Evolutionary conservation across 208 protist genomes (phyloP).

Genomic region (Porcisia deanei): DNA sequence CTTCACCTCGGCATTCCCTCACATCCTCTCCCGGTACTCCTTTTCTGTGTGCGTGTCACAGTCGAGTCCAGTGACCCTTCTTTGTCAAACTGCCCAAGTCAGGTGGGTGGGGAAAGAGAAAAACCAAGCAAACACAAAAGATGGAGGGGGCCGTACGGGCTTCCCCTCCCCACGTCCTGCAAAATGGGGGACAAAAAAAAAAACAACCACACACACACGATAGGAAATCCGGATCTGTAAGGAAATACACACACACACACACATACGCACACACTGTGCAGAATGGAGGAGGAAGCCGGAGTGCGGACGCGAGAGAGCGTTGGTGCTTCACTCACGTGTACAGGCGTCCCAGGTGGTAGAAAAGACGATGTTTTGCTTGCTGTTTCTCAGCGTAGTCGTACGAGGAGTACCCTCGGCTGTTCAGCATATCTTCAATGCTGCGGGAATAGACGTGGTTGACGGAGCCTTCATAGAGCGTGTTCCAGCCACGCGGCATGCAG

Average conservation of each 20-base stretch:
- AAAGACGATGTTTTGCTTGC: slow-evolving; percentile 79
- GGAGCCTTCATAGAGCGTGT: slow-evolving; percentile 79
- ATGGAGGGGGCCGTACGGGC: too few relatives aligned
- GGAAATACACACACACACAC: neutral
- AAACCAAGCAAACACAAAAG: too few relatives aligned
- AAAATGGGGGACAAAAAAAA: too few relatives aligned
- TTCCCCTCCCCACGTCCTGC: too few relatives aligned
- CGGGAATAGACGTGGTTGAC: slow-evolving; percentile 85
- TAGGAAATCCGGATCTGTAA: too few relatives aligned
- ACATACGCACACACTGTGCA: neutral
- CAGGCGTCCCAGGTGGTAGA: slow-evolving; percentile 78
- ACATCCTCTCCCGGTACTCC: too few relatives aligned
- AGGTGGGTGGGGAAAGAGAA: too few relatives aligned
- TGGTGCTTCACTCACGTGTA: slow-evolving; percentile 60
- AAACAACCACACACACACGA: too few relatives aligned
- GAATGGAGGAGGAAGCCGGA: neutral
- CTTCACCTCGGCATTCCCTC: too few relatives aligned
- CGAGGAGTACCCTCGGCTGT: slow-evolving; percentile 88
- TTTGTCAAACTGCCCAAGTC: too few relatives aligned
- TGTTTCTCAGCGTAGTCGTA: slow-evolving; percentile 91
- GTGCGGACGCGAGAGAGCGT: neutral
- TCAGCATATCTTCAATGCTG: slow-evolving; percentile 87
- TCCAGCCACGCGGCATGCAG: slow-evolving; percentile 53
- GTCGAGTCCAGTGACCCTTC: too few relatives aligned
- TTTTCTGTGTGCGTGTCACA: too few relatives aligned